phyloP scores from a whole-genome alignment of 2,329 filamentous ascomycete species.

The Ascochyta viciae-villosae region DNA sequence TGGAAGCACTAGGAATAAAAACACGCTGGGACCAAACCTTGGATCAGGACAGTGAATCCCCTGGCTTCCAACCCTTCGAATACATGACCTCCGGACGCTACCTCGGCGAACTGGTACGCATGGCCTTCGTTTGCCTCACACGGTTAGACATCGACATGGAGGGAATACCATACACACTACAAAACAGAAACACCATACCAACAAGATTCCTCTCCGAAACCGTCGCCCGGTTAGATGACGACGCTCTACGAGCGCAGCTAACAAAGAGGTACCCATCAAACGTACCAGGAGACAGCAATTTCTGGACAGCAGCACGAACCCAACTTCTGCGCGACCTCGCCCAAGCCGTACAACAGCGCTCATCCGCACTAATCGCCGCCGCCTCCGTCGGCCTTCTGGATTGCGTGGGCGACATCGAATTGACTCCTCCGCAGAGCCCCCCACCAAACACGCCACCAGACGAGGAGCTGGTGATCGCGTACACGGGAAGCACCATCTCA shows the following conservation, averaged over 20 bases:
- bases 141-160: conserved; percentile 35
- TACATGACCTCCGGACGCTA: conserved; percentile 85
- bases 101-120: conserved; percentile 75
- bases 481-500: conserved; percentile 81
- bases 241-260: conserved; percentile 51
- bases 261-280: conserved; percentile 63
- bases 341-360: conserved; percentile 73
- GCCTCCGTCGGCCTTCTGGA: conserved; percentile 73
- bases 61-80: conserved; percentile 82
- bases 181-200: conserved; percentile 67
- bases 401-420: conserved; percentile 70
- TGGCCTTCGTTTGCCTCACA: conserved; percentile 70
- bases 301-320: conserved; percentile 69
- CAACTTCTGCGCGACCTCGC: conserved; percentile 70
- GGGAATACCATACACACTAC: conserved; percentile 62
- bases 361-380: conserved; percentile 76
- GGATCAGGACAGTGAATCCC: conserved; percentile 70
- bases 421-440: conserved; percentile 25
- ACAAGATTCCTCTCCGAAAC: conserved; percentile 77
- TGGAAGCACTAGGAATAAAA: conserved; percentile 68
- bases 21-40: conserved; percentile 74
- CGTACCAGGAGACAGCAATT: conserved; percentile 29
- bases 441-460: conserved; percentile 31
- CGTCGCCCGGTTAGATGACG: conserved; percentile 55
- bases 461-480: conserved; percentile 75